Evolutionary conservation across 164 flowering plant genomes (phyloP).

Genomic region (Santalum album): DNA sequence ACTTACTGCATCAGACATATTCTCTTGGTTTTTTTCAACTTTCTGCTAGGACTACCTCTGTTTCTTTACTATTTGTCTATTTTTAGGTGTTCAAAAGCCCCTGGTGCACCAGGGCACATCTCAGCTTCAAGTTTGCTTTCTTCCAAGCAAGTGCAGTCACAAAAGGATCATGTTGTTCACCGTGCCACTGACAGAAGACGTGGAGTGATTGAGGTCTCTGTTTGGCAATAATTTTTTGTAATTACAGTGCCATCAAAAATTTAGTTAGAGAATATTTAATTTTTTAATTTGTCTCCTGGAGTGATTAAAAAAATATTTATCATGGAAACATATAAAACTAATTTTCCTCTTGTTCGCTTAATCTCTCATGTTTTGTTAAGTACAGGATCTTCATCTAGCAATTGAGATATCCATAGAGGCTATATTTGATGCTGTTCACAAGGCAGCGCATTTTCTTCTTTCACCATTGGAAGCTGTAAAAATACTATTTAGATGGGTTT

Average conservation of each 20-base stretch:
- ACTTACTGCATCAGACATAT: conserved; percentile 41
- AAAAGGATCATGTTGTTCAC: conserved; percentile 67
- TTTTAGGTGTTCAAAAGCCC: conserved; percentile 21
- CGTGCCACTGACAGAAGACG: conserved; percentile 86
- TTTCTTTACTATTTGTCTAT: conserved; percentile 26
- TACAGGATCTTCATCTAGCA: conserved; percentile 90
- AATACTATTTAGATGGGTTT: conserved; percentile 35
- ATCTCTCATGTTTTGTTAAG: neutral
- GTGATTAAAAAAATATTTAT: too few relatives aligned
- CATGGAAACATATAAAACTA: too few relatives aligned
- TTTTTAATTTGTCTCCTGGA: too few relatives aligned
- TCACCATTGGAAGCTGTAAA: conserved; percentile 53
- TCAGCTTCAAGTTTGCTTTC: conserved; percentile 20
- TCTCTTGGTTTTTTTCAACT: conserved; percentile 61
- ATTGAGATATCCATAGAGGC: conserved; percentile 82
- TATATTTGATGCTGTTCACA: conserved; percentile 69
- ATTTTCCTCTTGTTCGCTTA: neutral
- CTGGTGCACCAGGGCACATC: conserved; percentile 16
- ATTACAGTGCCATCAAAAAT: too few relatives aligned
- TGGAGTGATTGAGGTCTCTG: conserved; percentile 85
- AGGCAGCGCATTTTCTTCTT: conserved; percentile 64
- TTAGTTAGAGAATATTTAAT: too few relatives aligned
- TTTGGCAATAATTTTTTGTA: too few relatives aligned
- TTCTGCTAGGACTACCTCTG: conserved; percentile 51
- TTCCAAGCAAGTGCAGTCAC: conserved; percentile 26